Conservation (phyloP, 768 basidiomycete genomes). For the Suillus variegatus region DNA sequence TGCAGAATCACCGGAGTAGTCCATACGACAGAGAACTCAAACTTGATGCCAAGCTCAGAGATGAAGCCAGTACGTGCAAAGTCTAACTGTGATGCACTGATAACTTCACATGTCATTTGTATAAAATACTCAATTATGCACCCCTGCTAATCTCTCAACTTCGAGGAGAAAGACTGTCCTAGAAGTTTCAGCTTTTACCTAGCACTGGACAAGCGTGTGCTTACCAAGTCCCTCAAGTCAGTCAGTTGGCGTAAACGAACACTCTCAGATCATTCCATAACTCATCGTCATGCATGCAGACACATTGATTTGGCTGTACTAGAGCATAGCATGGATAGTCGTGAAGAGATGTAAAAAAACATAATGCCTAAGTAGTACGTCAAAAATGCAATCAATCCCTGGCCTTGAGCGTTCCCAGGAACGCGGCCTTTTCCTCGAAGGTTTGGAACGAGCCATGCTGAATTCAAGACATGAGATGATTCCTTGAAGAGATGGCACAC, state of each 20-base stretch:
- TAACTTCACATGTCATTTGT: neutral
- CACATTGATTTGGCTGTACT: conserved; percentile 33
- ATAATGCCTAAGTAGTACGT: conserved; percentile 42
- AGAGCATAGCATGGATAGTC: conserved; percentile 41
- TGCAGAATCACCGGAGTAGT: conserved; percentile 92
- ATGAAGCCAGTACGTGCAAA: conserved; percentile 78
- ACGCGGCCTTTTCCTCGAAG: conserved; percentile 92
- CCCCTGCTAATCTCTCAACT: conserved; percentile 80
- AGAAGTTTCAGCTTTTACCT: conserved; percentile 99
- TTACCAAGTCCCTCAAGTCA: conserved; percentile 98
- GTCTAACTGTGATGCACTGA: neutral
- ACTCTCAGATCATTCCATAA: neutral
- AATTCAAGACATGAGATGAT: conserved; percentile 13
- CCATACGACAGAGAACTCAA: conserved; percentile 95
- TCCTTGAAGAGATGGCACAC: neutral
- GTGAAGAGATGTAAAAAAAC: conserved; percentile 33
- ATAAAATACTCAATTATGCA: conserved; percentile 90
- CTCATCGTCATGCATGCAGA: conserved; percentile 10
- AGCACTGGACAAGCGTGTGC: conserved; percentile 83
- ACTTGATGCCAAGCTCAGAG: conserved; percentile 92
- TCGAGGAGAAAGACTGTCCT: conserved; percentile 93
- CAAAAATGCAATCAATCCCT: conserved; percentile 57
- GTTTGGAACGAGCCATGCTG: conserved; percentile 98
- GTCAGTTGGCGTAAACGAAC: conserved; percentile 71
- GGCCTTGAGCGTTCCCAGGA: conserved; percentile 90